Evolutionary conservation across 1,284 basidiomycete species (phyloP), one percentile per base, ranked within the genome.

Genomic region (Caloboletus firmus): DNA sequence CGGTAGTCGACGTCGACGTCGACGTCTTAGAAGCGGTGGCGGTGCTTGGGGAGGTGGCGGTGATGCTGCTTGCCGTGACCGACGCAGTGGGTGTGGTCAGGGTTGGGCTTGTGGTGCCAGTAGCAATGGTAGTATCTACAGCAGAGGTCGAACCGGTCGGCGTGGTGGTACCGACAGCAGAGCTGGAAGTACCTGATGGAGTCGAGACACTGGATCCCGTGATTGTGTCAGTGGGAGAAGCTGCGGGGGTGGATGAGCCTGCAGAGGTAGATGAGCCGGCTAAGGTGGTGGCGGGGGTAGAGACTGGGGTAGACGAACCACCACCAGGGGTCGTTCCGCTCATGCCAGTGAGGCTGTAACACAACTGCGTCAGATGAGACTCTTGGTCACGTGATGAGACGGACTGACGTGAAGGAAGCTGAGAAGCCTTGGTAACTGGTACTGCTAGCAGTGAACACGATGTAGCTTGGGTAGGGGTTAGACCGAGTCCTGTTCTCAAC

Each of bases 301-400:
- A 77, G 6, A 74, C 70, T 12, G 71, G 59, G 62, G 83, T 78
- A 26, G 79, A 81, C 49, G 66, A 70, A 53, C 57, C 57, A 45
- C 65, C 56, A 24, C 52, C n/a, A 17, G 56, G 43, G 31, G 55
- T 56, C 24, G 64, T 54, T 45, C 86, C 86, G 10, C 73, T 73
- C 85, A 88, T 86, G 36, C 74, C 73, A 36, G 73, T 66, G 28
- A 88, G 72, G 10, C 82, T 87, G 58, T 36, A 22, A 35, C 31
- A 61, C 50, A 45, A 45, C 28, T 31, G n/a, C 12, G 48, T 64
- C 39, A 66, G 36, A 35, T 5, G 3, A 39, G 17, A 12, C 35
- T 2, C 32, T 34, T 2, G 30, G 12, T 26, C 30, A n/a, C 24
- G 28, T 49, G 13, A 44, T 28, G 15, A 39, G 13, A 30, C 22